These are phyloP conservation scores for Neolentinus lepideus DNA, from an alignment of 1,284 basidiomycete species.

Conservation along the genomic window DNA sequence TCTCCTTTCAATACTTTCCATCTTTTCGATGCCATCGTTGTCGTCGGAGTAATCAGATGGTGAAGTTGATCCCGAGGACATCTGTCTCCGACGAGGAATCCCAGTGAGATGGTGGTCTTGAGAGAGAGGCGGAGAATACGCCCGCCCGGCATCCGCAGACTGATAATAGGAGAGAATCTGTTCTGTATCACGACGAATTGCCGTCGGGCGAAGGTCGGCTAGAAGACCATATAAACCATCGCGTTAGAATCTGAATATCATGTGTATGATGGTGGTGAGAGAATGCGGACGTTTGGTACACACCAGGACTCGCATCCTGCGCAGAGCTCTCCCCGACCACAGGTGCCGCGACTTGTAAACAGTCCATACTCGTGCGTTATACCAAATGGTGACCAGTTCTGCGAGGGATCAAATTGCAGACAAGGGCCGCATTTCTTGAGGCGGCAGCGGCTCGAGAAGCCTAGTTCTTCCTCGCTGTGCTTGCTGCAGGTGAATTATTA, in stretches of 20 bases:
- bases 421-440: not conserved
- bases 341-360: not conserved
- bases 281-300: not conserved
- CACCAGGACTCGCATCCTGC: not conserved
- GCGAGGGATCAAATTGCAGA: not conserved
- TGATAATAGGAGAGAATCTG: slow-evolving; percentile 30
- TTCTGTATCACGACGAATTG: slow-evolving; percentile 19
- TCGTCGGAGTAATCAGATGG: not conserved
- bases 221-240: not conserved
- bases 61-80: slow-evolving; percentile 1
- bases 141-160: slow-evolving; percentile 18
- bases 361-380: not conserved
- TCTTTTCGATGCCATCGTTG: not conserved
- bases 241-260: not conserved
- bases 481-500: too few relatives aligned
- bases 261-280: not conserved
- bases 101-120: slow-evolving; percentile 1
- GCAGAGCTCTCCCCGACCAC: not conserved
- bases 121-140: slow-evolving; percentile 13
- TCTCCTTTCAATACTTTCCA: slow-evolving; percentile 10
- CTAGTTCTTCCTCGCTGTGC: too few relatives aligned
- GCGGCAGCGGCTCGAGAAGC: not conserved
- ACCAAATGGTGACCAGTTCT: not conserved
- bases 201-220: slow-evolving; percentile 6
- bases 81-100: not conserved